Conservation (phyloP, 352 stramenopile species). For the Phytopythium sindhum region DNA sequence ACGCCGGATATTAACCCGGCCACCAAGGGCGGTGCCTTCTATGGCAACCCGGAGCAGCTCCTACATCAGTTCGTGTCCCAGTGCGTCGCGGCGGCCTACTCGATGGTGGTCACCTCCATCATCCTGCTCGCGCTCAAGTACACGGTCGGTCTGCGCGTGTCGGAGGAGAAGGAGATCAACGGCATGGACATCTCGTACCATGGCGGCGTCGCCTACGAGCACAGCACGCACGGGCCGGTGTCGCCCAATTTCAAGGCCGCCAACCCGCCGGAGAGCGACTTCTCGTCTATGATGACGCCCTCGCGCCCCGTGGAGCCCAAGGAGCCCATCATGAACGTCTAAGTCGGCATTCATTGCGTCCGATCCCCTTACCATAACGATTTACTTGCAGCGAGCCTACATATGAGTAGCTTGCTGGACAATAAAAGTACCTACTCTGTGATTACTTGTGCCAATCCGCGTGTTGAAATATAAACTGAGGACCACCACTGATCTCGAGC, state of each 20-base stretch:
- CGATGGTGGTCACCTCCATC: constrained; percentile 58
- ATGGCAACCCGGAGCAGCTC: constrained; percentile 42
- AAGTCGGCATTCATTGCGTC: not conserved
- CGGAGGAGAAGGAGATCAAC: constrained; percentile 72
- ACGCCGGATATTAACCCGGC: constrained; percentile 51
- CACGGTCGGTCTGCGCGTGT: constrained; percentile 67
- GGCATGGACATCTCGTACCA: constrained; percentile 80
- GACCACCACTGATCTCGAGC: no score
- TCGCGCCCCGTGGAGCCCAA: constrained; percentile 6
- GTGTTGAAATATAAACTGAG: no score
- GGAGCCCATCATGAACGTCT: constrained; percentile 7
- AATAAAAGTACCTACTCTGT: not conserved
- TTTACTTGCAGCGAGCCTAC: not conserved
- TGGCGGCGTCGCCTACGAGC: constrained; percentile 62
- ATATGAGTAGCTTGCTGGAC: not conserved
- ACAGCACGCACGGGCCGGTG: constrained; percentile 30
- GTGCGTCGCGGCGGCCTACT: constrained; percentile 60
- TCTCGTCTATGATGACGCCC: constrained; percentile 15
- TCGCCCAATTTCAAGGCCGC: constrained; percentile 25
- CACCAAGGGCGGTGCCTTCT: constrained; percentile 54
- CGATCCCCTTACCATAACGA: not conserved
- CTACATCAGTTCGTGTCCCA: constrained; percentile 54
- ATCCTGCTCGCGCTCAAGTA: constrained; percentile 70
- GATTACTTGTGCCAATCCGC: not conserved
- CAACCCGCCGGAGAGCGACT: not conserved